Percentiles rank a stretch among this genome's conserved stretches.
Evolutionary conservation across 352 stramenopile species (phyloP).

Genomic region (Lagenidium giganteum): DNA sequence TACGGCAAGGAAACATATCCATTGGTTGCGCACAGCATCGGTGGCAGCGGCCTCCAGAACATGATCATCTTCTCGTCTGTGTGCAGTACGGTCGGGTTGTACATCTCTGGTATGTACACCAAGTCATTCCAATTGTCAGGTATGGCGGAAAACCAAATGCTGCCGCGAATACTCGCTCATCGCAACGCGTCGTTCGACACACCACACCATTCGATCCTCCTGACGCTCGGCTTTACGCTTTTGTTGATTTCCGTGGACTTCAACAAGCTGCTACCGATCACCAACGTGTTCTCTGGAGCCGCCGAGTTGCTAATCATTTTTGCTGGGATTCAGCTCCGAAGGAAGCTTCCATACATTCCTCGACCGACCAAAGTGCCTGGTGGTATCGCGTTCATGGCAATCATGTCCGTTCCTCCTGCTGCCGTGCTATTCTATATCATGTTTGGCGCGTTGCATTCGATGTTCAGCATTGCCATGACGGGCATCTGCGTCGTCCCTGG

Average conservation of each 20-base stretch:
- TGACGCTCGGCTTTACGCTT: conserved; percentile 8
- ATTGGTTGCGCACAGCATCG: conserved; percentile 69
- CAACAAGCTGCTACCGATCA: conserved; percentile 50
- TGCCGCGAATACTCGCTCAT: conserved; percentile 68
- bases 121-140: conserved; percentile 77
- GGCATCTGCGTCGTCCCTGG: conserved; percentile 29
- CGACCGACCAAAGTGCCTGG: conserved; percentile 33
- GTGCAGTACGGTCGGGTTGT: conserved; percentile 77
- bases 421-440: conserved; percentile 47
- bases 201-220: conserved; percentile 15
- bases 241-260: conserved; percentile 25
- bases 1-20: conserved; percentile 90
- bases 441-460: conserved; percentile 21
- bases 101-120: conserved; percentile 81
- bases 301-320: conserved; percentile 80
- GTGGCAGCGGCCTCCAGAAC: conserved; percentile 62
- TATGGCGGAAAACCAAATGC: conserved; percentile 62
- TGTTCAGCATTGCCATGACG: conserved; percentile 25
- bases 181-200: conserved; percentile 16
- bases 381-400: conserved; percentile 10
- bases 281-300: conserved; percentile 80
- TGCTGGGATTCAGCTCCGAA: conserved; percentile 80
- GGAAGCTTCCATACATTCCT: conserved; percentile 37
- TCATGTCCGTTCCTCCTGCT: conserved; percentile 24
- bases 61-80: conserved; percentile 79